Conservation (phyloP, 1,284 basidiomycete species). For the Moesziomyces antarcticus region DNA sequence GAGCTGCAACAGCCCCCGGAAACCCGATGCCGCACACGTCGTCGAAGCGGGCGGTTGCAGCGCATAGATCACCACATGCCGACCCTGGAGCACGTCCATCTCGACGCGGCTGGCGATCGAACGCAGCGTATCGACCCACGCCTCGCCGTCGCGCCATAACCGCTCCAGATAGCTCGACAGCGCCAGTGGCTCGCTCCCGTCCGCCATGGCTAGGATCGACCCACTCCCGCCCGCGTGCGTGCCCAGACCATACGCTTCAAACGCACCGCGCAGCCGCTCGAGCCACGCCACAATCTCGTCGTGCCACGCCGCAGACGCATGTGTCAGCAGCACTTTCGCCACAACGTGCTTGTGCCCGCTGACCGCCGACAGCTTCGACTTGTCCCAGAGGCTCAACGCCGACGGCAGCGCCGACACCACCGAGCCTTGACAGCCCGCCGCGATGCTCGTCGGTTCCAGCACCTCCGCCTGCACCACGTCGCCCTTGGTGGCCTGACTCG, state of each 20-base stretch:
- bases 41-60: conserved; percentile 31
- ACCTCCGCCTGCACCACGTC: conserved; percentile 15
- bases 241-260: conserved; percentile 50
- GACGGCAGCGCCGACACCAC: conserved; percentile 47
- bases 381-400: conserved; percentile 60
- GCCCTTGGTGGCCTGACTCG: neutral
- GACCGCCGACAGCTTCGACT: conserved; percentile 53
- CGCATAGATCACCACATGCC: conserved; percentile 51
- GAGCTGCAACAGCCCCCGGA: conserved; percentile 32
- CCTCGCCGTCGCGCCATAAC: conserved; percentile 30
- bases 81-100: conserved; percentile 32
- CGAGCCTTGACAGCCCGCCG: conserved; percentile 54
- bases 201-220: conserved; percentile 38
- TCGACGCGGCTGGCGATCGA: conserved; percentile 37
- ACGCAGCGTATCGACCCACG: conserved; percentile 47
- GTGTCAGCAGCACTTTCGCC: conserved; percentile 48
- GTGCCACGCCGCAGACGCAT: conserved; percentile 38
- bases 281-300: conserved; percentile 51
- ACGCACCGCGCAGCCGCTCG: conserved; percentile 32
- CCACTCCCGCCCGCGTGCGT: conserved; percentile 24
- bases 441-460: conserved; percentile 49
- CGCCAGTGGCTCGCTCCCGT: conserved; percentile 22
- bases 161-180: conserved; percentile 42
- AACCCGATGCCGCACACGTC: conserved; percentile 14
- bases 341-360: conserved; percentile 52